These are phyloP conservation scores for Alternaria sp. DNA, from an alignment of 2,329 filamentous ascomycete genomes.

Conservation along the genomic window DNA sequence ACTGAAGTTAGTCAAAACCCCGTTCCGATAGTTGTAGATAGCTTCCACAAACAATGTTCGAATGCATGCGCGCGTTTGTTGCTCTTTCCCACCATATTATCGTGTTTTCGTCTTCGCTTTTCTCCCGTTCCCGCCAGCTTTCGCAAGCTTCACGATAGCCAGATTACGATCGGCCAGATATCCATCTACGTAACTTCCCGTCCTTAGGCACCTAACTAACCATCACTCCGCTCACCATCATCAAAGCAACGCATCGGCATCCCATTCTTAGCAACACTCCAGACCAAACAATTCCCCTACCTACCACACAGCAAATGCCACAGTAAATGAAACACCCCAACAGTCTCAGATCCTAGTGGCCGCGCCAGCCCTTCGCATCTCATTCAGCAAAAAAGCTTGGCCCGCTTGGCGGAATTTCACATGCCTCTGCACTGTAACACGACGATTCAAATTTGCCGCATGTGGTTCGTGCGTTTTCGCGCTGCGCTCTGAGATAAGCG, in stretches of 20 bases:
- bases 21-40: background rate
- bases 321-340: slow-evolving; percentile 12
- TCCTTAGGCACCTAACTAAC: background rate
- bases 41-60: slow-evolving; percentile 9
- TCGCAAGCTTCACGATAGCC: background rate
- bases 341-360: slow-evolving; percentile 3
- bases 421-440: background rate
- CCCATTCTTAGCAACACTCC: background rate
- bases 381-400: background rate
- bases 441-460: background rate
- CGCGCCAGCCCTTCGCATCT: background rate
- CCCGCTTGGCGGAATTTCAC: background rate
- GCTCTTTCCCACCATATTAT: slow-evolving; percentile 18
- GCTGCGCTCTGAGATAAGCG: background rate
- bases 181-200: background rate
- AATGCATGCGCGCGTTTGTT: slow-evolving; percentile 29
- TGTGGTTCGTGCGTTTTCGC: background rate
- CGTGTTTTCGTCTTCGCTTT: background rate
- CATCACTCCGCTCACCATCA: background rate
- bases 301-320: background rate
- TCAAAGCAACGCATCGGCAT: background rate
- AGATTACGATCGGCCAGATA: background rate
- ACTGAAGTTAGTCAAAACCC: background rate
- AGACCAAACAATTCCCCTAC: background rate
- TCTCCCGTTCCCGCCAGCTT: background rate